phyloP scores from a whole-genome alignment of 108 stramenopile species.

The Fragilariopsis cylindrus region DNA sequence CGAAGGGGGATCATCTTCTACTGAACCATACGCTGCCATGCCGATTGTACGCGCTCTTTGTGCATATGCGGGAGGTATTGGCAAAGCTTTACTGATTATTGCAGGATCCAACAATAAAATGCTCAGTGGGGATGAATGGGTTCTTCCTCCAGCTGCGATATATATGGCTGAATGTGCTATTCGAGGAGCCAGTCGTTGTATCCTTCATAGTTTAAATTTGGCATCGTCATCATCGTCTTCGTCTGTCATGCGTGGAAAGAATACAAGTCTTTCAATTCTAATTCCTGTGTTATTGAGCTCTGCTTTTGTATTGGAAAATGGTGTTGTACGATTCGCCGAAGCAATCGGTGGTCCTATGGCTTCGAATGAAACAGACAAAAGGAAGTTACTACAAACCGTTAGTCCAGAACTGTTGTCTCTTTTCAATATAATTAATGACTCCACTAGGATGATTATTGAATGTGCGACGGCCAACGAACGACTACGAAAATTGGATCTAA shows the following conservation, averaged over 20 bases:
- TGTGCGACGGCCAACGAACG: not conserved
- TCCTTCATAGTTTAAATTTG: slow-evolving; percentile 19
- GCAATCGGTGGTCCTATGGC: not conserved
- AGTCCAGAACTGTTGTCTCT: slow-evolving; percentile 23
- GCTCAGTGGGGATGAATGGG: slow-evolving; percentile 29
- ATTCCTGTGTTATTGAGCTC: slow-evolving; percentile 40
- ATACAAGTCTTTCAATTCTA: slow-evolving; percentile 31
- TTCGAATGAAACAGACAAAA: not conserved
- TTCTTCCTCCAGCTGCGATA: slow-evolving; percentile 42
- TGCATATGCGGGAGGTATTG: slow-evolving; percentile 47
- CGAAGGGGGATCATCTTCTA: not conserved
- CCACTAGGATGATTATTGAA: slow-evolving; percentile 10
- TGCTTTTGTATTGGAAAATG: slow-evolving; percentile 24
- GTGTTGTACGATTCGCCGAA: slow-evolving; percentile 25
- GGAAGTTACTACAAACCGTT: not conserved
- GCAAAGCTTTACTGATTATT: slow-evolving; percentile 33
- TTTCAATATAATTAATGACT: slow-evolving; percentile 7
- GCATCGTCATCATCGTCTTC: not conserved
- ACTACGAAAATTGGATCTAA: slow-evolving; percentile 3
- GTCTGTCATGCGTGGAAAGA: not conserved
- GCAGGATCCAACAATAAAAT: not conserved
- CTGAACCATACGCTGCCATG: slow-evolving; percentile 21
- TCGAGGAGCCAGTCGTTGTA: slow-evolving; percentile 30
- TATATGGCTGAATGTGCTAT: slow-evolving; percentile 32
- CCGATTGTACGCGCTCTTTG: slow-evolving; percentile 49